Conservation (phyloP, 2,329 filamentous ascomycete genomes). For the Hortaea sp. region DNA sequence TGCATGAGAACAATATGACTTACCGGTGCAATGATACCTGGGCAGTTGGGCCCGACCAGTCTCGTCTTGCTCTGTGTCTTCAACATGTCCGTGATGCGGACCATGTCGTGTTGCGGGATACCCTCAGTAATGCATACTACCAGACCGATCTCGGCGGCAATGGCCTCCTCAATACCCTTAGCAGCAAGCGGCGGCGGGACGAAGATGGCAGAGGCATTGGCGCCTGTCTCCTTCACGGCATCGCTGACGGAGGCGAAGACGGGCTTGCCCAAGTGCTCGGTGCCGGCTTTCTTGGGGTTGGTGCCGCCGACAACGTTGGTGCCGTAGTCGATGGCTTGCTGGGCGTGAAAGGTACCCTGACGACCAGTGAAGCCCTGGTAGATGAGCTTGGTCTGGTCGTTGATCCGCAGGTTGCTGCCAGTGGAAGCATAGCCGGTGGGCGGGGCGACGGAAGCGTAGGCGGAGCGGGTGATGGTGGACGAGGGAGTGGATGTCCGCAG, state of each 20-base stretch:
- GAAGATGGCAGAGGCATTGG: conserved; percentile 88
- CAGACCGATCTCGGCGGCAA: conserved; percentile 83
- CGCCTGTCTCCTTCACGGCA: conserved; percentile 80
- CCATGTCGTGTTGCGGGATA: conserved; percentile 98
- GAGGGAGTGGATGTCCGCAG: conserved; percentile 43
- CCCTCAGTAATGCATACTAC: conserved; percentile 98
- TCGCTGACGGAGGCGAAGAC: conserved; percentile 87
- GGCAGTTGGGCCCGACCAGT: conserved; percentile 95
- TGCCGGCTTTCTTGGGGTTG: conserved; percentile 96
- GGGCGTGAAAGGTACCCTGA: conserved; percentile 75
- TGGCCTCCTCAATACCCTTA: conserved; percentile 91
- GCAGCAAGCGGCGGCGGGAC: conserved; percentile 93
- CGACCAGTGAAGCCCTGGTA: conserved; percentile 91
- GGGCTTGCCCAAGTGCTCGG: conserved; percentile 77
- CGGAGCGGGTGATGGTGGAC: conserved; percentile 47
- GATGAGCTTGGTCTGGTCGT: conserved; percentile 83
- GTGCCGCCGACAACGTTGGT: conserved; percentile 97
- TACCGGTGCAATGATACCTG: conserved; percentile 81
- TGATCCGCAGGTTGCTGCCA: conserved; percentile 73
- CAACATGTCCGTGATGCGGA: conserved; percentile 94
- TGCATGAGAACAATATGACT: conserved; percentile 14
- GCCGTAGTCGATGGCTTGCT: conserved; percentile 97
- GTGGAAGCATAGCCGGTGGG: conserved; percentile 26
- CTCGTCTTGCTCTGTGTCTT: conserved; percentile 97
- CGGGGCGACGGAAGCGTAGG: conserved; percentile 59